Evolutionary conservation across 768 basidiomycete genomes (phyloP).

Genomic region (Suillus bovinus): DNA sequence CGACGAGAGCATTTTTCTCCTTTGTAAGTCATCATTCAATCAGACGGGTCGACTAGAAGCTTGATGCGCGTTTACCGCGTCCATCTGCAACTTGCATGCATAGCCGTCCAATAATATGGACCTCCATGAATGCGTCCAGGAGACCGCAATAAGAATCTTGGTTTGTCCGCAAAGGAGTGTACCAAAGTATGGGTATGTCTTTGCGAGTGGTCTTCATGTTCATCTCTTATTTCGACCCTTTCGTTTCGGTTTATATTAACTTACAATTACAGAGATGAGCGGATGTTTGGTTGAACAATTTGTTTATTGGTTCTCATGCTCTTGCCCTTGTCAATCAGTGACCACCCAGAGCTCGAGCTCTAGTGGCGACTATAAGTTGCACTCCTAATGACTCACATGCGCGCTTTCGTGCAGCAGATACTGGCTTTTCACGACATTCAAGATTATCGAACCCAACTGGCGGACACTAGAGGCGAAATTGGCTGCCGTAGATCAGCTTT

Average conservation of each 20-base stretch:
- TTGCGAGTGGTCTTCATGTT: too few relatives aligned
- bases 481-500: constrained; percentile 92
- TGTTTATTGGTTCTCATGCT: too few relatives aligned
- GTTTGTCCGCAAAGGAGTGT: constrained; percentile 74
- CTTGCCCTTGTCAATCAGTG: too few relatives aligned
- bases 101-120: constrained; percentile 45
- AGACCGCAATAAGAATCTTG: constrained; percentile 66
- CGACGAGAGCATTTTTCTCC: too few relatives aligned
- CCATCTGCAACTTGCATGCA: background rate
- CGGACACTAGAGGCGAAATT: constrained; percentile 80
- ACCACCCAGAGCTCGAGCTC: constrained; percentile 72
- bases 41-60: too few relatives aligned
- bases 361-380: constrained; percentile 89
- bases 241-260: too few relatives aligned
- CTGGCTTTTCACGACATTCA: constrained; percentile 90
- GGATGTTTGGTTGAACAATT: too few relatives aligned
- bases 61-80: constrained; percentile 10
- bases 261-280: too few relatives aligned
- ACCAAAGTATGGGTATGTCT: too few relatives aligned
- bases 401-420: constrained; percentile 93
- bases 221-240: too few relatives aligned
- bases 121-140: constrained; percentile 55
- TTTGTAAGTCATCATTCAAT: too few relatives aligned
- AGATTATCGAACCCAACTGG: constrained; percentile 97
- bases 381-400: constrained; percentile 85